Evolutionary conservation across 2,329 filamentous ascomycete species (phyloP).

Genomic region (Aspergillus spinulosporus): DNA sequence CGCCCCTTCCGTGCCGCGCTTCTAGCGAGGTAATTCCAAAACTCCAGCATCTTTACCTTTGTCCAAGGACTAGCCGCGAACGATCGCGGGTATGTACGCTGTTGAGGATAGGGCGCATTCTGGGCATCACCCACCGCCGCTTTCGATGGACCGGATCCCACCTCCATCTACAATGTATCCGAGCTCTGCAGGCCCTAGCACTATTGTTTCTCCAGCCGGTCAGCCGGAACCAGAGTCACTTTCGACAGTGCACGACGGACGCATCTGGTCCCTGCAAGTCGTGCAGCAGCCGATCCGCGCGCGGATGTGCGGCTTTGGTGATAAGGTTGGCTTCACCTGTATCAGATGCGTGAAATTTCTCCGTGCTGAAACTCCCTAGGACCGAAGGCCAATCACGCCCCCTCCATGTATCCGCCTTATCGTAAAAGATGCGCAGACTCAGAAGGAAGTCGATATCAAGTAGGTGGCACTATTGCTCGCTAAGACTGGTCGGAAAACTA

Average conservation of each 20-base stretch:
- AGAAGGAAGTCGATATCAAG: conserved; percentile 82
- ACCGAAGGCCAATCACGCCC: conserved; percentile 91
- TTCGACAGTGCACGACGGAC: conserved; percentile 44
- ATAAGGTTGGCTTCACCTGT: conserved; percentile 69
- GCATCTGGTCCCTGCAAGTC: conserved; percentile 66
- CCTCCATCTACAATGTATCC: conserved; percentile 38
- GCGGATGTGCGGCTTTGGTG: conserved; percentile 98
- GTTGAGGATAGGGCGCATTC: conserved; percentile 40
- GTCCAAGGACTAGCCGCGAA: conserved; percentile 18
- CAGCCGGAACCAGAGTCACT: conserved; percentile 39
- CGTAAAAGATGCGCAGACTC: conserved; percentile 71
- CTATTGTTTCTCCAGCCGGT: conserved; percentile 32
- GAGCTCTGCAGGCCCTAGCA: conserved; percentile 32
- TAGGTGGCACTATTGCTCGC: conserved; percentile 46
- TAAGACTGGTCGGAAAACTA: conserved; percentile 6
- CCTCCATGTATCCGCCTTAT: conserved; percentile 87
- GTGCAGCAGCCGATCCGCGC: conserved; percentile 90
- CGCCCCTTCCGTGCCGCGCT: no score
- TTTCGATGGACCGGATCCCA: conserved; percentile 44
- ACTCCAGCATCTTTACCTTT: background rate
- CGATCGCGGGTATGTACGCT: conserved; percentile 38
- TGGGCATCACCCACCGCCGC: conserved; percentile 37
- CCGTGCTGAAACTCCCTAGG: conserved; percentile 53
- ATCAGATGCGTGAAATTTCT: background rate
- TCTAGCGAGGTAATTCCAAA: background rate